These are phyloP conservation scores for Geranium rotundifolium DNA, from an alignment of 345 rosid genomes.

Conservation along the genomic window DNA sequence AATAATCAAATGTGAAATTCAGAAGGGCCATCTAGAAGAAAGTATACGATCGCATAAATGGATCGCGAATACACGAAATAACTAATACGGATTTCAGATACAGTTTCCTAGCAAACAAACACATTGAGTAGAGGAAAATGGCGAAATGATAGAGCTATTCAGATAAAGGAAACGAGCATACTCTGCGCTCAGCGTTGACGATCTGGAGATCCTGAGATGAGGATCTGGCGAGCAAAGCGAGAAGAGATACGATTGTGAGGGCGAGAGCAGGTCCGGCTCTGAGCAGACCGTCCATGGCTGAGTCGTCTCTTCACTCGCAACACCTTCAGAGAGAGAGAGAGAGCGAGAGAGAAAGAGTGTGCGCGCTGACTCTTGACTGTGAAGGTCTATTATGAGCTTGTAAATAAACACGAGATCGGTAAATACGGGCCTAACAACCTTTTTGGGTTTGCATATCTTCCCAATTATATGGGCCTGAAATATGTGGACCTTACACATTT, in stretches of 20 bases:
- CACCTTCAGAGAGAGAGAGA: not conserved
- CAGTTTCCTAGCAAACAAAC: not conserved
- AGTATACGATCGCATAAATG: not conserved
- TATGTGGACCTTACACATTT: no score
- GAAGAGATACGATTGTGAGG: slow-evolving; percentile 23
- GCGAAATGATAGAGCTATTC: not conserved
- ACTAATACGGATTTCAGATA: not conserved
- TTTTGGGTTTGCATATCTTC: no score
- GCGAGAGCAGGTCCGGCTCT: slow-evolving; percentile 20
- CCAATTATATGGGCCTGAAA: no score
- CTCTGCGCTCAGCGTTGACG: slow-evolving; percentile 86
- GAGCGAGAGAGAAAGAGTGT: no score
- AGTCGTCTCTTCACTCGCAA: not conserved
- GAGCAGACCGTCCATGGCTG: slow-evolving; percentile 32
- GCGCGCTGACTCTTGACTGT: not conserved
- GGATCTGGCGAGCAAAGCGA: slow-evolving; percentile 26
- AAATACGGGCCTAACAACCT: no score
- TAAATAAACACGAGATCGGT: not conserved
- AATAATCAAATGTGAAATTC: not conserved
- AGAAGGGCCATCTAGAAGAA: not conserved
- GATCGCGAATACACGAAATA: not conserved
- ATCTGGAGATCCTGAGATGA: slow-evolving; percentile 47
- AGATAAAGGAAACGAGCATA: slow-evolving; percentile 19
- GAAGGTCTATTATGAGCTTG: not conserved
- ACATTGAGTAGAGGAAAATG: not conserved